Base-by-base conservation (phyloP, 78 protist genomes). In the Dictyostelium intermedium region DNA sequence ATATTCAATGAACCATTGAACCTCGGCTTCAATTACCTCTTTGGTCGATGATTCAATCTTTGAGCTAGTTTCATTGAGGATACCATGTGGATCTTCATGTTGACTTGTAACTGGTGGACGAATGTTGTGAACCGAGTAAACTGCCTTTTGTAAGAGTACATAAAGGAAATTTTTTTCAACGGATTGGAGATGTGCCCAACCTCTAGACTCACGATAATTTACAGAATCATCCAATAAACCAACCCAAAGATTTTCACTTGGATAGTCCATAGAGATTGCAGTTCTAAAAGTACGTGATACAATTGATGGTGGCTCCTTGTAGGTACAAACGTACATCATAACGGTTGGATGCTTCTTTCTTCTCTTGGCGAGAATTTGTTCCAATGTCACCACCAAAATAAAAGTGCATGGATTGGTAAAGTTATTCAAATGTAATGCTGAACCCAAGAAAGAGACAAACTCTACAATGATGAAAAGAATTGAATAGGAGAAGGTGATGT, bases 341-440 rank as follows among this genome's bases (percentile, higher is more conserved):
- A 89, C 35, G 6, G 72, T 69, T n/a, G 94, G 87, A 74, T 61
- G 78, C 37, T 27, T 60, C 87, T 89, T 89, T 60, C 94, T 60
- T 79, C 94, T 69, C n/a, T 70, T 89, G 76, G 83, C 78, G 0
- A 89, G 41, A 16, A 89, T 89, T 47, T 89, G 94, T 50, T 89
- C 94, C 34, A 89, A 83, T n/a, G 85, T 89, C 14, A 89, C 87
- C 32, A 89, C 94, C 20, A 89, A 72, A n/a, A 89, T 66, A 20
- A 80, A 89, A 3, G 94, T 89, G 34, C 94, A 89, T 70, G 94
- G 94, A 70, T 89, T 89, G 94, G 94, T 89, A 70, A 89, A 89
- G 87, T 89, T 89, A 35, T 89, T 89, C 32, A 89, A n/a, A 89
- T 89, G 94, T 37, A 89, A 78, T 14, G 94, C 94, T 8, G 94